Base-by-base conservation (phyloP, 768 basidiomycete species). In the Podaxis mareebaensis region DNA sequence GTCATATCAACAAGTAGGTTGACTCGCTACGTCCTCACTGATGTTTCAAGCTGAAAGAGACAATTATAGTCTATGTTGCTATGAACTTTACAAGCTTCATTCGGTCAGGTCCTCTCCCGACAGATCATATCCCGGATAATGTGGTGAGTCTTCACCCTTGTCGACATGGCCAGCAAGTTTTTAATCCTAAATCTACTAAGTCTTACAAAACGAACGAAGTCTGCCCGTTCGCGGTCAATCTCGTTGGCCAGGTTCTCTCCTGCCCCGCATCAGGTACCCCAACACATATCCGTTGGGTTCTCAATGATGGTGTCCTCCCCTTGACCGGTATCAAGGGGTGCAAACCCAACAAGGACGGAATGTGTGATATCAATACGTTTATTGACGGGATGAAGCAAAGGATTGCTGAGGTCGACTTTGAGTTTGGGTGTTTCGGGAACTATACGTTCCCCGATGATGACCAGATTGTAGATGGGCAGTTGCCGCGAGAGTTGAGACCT, bases 241-340 rank as follows among this genome's bases (percentile, higher is more conserved):
- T 78, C 20, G 73, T 76, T 64, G 84, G 69, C 64, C 80, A 90
- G 78, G 87, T 66, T 67, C 81, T 65, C 65, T 78, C 64, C 78
- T 86, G 70, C 64, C 72, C 70, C 60, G 67, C 70, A 15, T 63
- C 67, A 38, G 61, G 63, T 8, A 67, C 62, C 26, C 69, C 69
- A 10, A 73, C 66, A 65, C 81, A 89, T 61, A 88, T 92, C 61
- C 82, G 90, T 7, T 80, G 89, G 73, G 81, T 92, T 51, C 77
- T 92, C 67, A 92, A 93, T 70, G 91, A 93, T 67, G 91, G 82
- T 0, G 85, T 87, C 1, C 79, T 89, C 3, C 90, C 91, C 1
- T 78, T 92, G 15, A 87, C 83, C 1, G 85, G 87, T 8, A 79
- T 92, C 58, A 76, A 76, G 3, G 88, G 86, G 17, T 93, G 91